Base-by-base conservation (phyloP, 2,329 filamentous ascomycete genomes). In the Penicillium vulpinum region DNA sequence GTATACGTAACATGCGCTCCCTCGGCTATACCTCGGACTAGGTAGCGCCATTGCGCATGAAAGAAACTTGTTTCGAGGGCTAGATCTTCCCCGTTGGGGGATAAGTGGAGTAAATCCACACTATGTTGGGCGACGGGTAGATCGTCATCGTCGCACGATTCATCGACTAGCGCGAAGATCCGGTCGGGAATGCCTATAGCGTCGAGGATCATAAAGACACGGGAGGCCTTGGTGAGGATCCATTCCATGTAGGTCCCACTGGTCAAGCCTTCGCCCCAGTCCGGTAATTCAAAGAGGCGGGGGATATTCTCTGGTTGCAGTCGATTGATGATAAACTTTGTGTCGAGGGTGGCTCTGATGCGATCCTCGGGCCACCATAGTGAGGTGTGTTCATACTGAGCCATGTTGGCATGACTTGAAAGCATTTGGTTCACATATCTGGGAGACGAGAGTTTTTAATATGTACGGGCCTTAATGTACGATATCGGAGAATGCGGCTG, bases 161-260 rank as follows among this genome's bases (percentile, higher is more conserved):
- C 80, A 62, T 87, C 84, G 38, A 87, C 82, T 16, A 85, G 77
- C 2, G 81, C 77, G 61, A 87, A 87, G 43, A 87, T 86, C 58
- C 83, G 81, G 61, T 85, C 83, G n/a, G 84, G 81, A n/a, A 85
- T 80, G 10, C 83, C 83, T 54, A 85, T 80, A 54, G 85, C 81
- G 45, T 79, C 77, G 26, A 87, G 75, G 21, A 85, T 83, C 31
- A 87, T 76, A 62, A 86, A 87, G 15, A 87, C 70, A 33, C 84
- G 78, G 57, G 80, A 79, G 4, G 83, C 82, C 57, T 81, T 80
- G 53, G 81, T 77, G 31, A 87, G 72, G 51, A 87, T 86, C 83
- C 84, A 87, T 67, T 87, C 84, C 64, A 87, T 79, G 62, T 87
- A 87, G 4, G 76, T 78, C 61, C 79, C 76, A 50, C 76, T 77